These are phyloP conservation scores for Starmerella roubikii DNA, from an alignment of 805 yeast genomes.

Conservation along the genomic window DNA sequence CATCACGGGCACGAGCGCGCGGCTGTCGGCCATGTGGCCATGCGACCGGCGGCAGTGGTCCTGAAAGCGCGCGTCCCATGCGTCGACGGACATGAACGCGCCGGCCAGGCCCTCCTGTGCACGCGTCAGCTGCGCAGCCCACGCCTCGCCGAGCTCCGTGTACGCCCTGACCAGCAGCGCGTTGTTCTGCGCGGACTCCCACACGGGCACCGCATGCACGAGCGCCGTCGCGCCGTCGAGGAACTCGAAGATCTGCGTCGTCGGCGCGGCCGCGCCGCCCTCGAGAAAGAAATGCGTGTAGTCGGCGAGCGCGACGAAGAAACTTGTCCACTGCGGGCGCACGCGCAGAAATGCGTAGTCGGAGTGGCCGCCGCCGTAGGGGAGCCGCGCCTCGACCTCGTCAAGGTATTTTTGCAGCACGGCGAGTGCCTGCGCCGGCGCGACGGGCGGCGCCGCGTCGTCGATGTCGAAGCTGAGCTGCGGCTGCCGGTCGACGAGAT, in stretches of 20 bases:
- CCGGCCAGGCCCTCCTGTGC: conserved; percentile 9
- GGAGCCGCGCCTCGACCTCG: conserved; percentile 38
- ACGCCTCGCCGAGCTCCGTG: conserved; percentile 46
- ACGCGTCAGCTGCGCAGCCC: conserved; percentile 26
- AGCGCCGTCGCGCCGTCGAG: conserved; percentile 47
- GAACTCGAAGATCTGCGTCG: conserved; percentile 43
- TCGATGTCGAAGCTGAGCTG: conserved; percentile 41
- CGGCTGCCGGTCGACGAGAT: conserved; percentile 47
- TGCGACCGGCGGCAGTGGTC: conserved; percentile 16
- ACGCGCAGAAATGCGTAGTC: conserved; percentile 71
- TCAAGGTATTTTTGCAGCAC: conserved; percentile 36
- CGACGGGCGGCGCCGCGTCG: conserved; percentile 42
- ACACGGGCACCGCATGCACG: conserved; percentile 52
- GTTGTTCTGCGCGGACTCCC: conserved; percentile 37
- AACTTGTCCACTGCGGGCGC: conserved; percentile 52
- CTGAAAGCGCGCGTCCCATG: conserved; percentile 18
- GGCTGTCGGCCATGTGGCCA: conserved; percentile 17
- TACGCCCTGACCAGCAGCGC: conserved; percentile 37
- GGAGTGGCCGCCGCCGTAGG: conserved; percentile 29
- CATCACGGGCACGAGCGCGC: conserved; percentile 2
- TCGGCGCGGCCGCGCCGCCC: conserved; percentile 36
- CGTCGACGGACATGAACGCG: conserved; percentile 12
- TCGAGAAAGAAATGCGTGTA: conserved; percentile 50
- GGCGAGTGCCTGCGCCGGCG: conserved; percentile 38
- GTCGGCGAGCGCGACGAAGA: conserved; percentile 57